Evolutionary conservation across 108 stramenopile genomes (phyloP), one percentile per base, ranked within the genome.

Genomic region (Nitzschia putrida): DNA sequence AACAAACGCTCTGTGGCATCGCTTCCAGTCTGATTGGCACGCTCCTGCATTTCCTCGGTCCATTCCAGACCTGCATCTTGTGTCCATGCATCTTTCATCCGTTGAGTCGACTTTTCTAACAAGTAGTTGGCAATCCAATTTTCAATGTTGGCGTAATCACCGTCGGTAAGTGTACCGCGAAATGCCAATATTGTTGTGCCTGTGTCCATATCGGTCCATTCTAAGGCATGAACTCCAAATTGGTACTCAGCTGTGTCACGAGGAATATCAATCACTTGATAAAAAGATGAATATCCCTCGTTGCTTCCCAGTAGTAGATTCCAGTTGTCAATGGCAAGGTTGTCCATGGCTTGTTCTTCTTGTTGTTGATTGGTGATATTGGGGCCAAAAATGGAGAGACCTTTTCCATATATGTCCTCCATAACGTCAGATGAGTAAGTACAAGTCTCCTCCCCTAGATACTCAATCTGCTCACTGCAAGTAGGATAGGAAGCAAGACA

Each of bases 111-210:
- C 24, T 64, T 64, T 49, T 64, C 63, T 13, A 64, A 6, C 14
- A 47, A 13, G 11, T 8, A 64, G 45, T 64, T 44, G 13, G 38
- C 45, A 29, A 64, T 64, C 63, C 63, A 64, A 25, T 64, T 29
- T 47, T 64, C 63, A 64, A 49, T 64, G 25, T 64, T 64, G 63
- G 43, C 63, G 47, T 64, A 64, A 26, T 64, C 63, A 10, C 63
- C 42, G 22, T 47, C 22, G 12, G 63, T 47, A 9, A 64, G 34
- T 14, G 63, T 64, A 2, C 63, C 63, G 3, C 63, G 63, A 64
- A 64, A 64, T 1, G 44, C 45, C 24, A 64, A 8, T 22, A 64
- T 49, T 9, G 63, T 64, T 1, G 63, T 64, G 18, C 13, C 39
- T 4, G 26, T 49, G 2, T 16, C 38, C 1, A 40, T 39, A 39